phyloP scores from a whole-genome alignment of 805 yeast genomes.

The Barnettozyma vustinii region DNA sequence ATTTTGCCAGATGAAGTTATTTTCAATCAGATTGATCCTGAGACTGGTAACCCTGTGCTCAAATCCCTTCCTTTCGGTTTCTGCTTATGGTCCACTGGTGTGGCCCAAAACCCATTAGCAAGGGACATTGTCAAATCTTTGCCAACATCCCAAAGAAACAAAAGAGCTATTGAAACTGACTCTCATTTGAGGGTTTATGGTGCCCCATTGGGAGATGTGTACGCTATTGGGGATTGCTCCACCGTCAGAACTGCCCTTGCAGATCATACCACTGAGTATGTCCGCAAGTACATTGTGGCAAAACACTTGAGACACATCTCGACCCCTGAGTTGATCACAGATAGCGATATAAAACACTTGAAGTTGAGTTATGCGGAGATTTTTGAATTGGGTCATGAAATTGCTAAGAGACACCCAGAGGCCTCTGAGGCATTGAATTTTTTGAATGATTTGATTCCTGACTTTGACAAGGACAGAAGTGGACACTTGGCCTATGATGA shows the following conservation, averaged over 20 bases:
- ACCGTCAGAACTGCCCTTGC: conserved; percentile 58
- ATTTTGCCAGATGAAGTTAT: conserved; percentile 52
- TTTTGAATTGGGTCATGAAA: conserved; percentile 40
- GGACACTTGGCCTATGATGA: conserved; percentile 52
- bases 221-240: conserved; percentile 70
- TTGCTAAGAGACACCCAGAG: conserved; percentile 50
- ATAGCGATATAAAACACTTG: conserved; percentile 46
- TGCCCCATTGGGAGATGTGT: conserved; percentile 60
- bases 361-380: conserved; percentile 44
- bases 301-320: conserved; percentile 33
- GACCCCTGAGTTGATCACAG: conserved; percentile 36
- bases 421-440: conserved; percentile 50
- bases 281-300: conserved; percentile 41
- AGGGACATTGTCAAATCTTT: conserved; percentile 47
- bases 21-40: conserved; percentile 43
- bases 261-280: conserved; percentile 46
- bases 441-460: conserved; percentile 45
- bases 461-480: conserved; percentile 40
- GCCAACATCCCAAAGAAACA: conserved; percentile 46
- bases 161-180: conserved; percentile 72
- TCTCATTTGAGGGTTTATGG: conserved; percentile 67
- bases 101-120: conserved; percentile 59
- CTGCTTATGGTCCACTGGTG: conserved; percentile 76
- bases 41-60: conserved; percentile 33
- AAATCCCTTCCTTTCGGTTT: conserved; percentile 60